Percentiles rank a stretch among this genome's conserved stretches.
phyloP scores from a whole-genome alignment of 306 rosid genomes.

The Rubus idaeus region DNA sequence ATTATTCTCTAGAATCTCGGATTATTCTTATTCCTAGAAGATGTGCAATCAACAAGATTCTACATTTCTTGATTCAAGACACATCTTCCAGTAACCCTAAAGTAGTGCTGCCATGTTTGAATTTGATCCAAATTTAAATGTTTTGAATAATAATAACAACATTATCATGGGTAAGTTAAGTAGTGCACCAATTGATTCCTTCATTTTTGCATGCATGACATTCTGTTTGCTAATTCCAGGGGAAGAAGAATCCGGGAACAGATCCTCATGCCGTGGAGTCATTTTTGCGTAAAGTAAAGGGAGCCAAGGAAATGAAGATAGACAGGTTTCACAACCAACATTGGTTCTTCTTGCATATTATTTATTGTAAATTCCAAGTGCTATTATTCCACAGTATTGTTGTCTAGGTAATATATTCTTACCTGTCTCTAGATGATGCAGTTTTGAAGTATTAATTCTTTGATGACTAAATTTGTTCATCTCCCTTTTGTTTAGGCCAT shows the following conservation, averaged over 20 bases:
- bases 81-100: background rate
- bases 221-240: slow-evolving; percentile 49
- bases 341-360: slow-evolving; percentile 10
- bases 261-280: slow-evolving; percentile 56
- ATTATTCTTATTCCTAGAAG: background rate
- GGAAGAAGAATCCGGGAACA: slow-evolving; percentile 96
- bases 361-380: background rate
- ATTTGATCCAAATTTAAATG: background rate
- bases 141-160: background rate
- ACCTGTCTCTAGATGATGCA: slow-evolving; percentile 3
- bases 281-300: slow-evolving; percentile 67
- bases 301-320: slow-evolving; percentile 85
- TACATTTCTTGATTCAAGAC: background rate
- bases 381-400: background rate
- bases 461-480: background rate
- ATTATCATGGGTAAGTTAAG: background rate
- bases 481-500: background rate
- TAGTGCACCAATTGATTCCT: background rate
- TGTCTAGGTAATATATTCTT: slow-evolving; percentile 6
- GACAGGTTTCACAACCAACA: slow-evolving; percentile 57
- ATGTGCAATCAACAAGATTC: background rate
- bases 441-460: background rate
- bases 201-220: background rate
- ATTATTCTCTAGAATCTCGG: background rate
- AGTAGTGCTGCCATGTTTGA: background rate